Evolutionary conservation across 768 basidiomycete species (phyloP).

Genomic region (Ramaria sp.): DNA sequence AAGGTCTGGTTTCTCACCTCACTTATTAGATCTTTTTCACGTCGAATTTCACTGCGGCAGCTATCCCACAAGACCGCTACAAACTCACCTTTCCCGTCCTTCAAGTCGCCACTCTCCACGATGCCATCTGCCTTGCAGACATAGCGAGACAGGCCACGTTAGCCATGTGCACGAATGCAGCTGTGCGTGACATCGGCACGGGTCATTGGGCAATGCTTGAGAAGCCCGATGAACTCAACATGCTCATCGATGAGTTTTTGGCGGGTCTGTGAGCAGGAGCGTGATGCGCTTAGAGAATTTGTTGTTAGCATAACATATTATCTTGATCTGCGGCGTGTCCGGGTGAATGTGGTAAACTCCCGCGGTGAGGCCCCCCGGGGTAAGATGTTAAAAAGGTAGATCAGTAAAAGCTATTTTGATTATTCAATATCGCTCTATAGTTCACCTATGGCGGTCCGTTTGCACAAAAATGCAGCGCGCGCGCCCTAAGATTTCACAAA

Average conservation of each 20-base stretch:
- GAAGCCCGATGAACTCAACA: constrained; percentile 22
- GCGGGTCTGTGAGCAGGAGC: background rate
- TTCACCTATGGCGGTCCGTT: no score
- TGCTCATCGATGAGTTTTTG: background rate
- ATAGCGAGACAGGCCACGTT: constrained; percentile 8
- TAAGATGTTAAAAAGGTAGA: no score
- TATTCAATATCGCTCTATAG: no score
- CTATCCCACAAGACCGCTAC: constrained; percentile 15
- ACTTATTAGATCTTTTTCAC: no score
- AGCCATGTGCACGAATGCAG: constrained; percentile 19
- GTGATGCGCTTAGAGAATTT: no score
- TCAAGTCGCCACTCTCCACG: constrained; percentile 18
- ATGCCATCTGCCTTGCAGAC: constrained; percentile 20
- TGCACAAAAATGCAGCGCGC: no score
- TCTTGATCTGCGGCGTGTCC: no score
- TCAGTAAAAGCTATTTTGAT: no score
- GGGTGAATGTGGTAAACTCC: no score
- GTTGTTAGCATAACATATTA: no score
- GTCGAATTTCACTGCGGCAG: background rate
- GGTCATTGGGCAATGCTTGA: constrained; percentile 33
- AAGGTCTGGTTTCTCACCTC: constrained; percentile 16
- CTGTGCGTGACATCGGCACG: constrained; percentile 25
- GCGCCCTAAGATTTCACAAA: no score
- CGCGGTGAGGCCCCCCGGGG: no score
- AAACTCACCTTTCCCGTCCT: constrained; percentile 25